These are phyloP conservation scores for Halophytophthora polymorphica DNA, from an alignment of 352 stramenopile species.

Conservation along the genomic window DNA sequence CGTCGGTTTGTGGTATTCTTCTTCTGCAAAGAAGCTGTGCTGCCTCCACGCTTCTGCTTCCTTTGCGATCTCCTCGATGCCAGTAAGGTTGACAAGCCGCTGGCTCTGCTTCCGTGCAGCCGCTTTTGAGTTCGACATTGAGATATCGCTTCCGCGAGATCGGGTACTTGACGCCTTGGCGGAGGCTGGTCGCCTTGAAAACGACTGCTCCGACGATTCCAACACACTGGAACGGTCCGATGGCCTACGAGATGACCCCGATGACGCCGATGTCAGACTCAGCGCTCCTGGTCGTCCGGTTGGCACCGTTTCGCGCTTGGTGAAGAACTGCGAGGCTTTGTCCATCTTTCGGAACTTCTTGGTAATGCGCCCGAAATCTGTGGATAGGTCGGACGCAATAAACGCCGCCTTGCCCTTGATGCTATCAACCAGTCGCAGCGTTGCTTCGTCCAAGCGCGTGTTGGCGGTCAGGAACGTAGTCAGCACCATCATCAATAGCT, in stretches of 20 bases:
- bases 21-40: conserved; percentile 77
- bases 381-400: conserved; percentile 67
- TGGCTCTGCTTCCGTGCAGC: conserved; percentile 47
- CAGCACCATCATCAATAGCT: conserved; percentile 68
- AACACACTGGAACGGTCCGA: not conserved
- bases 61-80: conserved; percentile 36
- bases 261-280: conserved; percentile 2
- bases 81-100: conserved; percentile 44
- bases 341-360: conserved; percentile 67
- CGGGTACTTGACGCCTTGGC: conserved; percentile 12
- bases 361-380: conserved; percentile 58
- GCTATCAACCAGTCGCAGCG: conserved; percentile 42
- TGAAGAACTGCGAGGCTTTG: conserved; percentile 53
- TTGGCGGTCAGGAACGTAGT: conserved; percentile 46
- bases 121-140: conserved; percentile 56
- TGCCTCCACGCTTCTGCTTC: conserved; percentile 53
- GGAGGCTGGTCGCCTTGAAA: conserved; percentile 16
- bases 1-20: conserved; percentile 35
- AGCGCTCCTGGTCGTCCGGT: not conserved
- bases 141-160: conserved; percentile 19
- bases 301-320: conserved; percentile 26
- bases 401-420: conserved; percentile 41
- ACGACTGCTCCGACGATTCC: conserved; percentile 23
- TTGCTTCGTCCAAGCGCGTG: conserved; percentile 50
- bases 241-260: too few species aligned